Conservation (phyloP, 2,329 filamentous ascomycete species). For the Fusarium vanettenii region DNA sequence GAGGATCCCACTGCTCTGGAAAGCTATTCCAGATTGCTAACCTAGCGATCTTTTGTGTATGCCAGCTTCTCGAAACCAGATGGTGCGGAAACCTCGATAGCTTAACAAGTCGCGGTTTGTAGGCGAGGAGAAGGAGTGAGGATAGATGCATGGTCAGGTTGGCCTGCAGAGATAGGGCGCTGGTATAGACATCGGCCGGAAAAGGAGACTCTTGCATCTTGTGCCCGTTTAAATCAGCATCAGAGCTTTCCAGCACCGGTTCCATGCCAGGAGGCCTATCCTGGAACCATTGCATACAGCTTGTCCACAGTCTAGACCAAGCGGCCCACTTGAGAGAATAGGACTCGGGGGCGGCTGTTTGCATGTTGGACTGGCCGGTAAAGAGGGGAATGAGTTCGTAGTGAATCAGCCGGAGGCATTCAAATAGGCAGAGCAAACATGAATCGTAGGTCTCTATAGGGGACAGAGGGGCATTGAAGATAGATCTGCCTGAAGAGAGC, state of each 20-base stretch:
- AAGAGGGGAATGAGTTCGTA: background rate
- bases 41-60: constrained; percentile 46
- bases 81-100: background rate
- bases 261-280: constrained; percentile 21
- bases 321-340: constrained; percentile 13
- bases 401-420: background rate
- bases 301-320: constrained; percentile 18
- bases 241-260: constrained; percentile 16
- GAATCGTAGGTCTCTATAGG: background rate
- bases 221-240: constrained; percentile 26
- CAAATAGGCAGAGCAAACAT: background rate
- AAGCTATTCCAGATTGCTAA: constrained; percentile 45
- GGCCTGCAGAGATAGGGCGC: background rate
- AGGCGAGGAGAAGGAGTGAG: background rate
- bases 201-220: background rate
- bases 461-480: background rate
- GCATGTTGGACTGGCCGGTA: background rate
- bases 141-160: background rate
- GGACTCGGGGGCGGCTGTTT: constrained; percentile 1
- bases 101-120: background rate
- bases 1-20: constrained; percentile 48
- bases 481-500: background rate
- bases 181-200: background rate
- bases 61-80: constrained; percentile 36
- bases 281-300: constrained; percentile 20